Conservation (phyloP, 75 land plant species). For the Cryptomeria japonica region DNA sequence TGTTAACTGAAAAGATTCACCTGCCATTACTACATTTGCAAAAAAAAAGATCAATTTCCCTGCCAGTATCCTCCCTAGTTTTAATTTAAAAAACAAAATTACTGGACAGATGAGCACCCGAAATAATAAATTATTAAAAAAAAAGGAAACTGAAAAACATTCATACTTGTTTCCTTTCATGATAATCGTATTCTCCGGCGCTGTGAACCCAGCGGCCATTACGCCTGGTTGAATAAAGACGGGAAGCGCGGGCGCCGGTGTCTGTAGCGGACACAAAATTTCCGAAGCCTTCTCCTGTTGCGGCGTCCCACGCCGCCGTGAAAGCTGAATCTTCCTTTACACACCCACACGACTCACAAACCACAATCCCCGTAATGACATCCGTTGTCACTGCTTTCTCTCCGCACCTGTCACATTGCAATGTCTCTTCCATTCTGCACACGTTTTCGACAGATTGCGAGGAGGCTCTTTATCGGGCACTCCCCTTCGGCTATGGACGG, state of each 20-base stretch:
- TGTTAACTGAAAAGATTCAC: neutral
- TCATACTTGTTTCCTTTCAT: neutral
- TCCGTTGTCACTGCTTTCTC: neutral
- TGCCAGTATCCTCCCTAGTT: no score
- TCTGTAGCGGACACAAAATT: slow-evolving; percentile 1
- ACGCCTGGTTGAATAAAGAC: neutral
- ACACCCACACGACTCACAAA: neutral
- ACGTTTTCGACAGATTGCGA: no score
- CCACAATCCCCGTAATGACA: slow-evolving; percentile 4
- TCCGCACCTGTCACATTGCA: slow-evolving; percentile 1
- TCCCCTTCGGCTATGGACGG: no score
- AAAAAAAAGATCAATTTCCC: no score
- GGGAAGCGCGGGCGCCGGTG: neutral
- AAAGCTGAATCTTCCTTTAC: neutral
- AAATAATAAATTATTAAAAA: neutral
- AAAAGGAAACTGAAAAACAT: neutral
- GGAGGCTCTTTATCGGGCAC: no score
- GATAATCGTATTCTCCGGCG: neutral
- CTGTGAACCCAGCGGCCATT: neutral
- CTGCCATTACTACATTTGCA: neutral
- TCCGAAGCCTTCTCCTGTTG: neutral
- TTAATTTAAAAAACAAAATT: neutral
- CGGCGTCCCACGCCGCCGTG: neutral
- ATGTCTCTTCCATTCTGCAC: neutral
- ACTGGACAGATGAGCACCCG: neutral